Evolutionary conservation across 1,284 basidiomycete genomes (phyloP).

Genomic region (Pascua guehoae): DNA sequence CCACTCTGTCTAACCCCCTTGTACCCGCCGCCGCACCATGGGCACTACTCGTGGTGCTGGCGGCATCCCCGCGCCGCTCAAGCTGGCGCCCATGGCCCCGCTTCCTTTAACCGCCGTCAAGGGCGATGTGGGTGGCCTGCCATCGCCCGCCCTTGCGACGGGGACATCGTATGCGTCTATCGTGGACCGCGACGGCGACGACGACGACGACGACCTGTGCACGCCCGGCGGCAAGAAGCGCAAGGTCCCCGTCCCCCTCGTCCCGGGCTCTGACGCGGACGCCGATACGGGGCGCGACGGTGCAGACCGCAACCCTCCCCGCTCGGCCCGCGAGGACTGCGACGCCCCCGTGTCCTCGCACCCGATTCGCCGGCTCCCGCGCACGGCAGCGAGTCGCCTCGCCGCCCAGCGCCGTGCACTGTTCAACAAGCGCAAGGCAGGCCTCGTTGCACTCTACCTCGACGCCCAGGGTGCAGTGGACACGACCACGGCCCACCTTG

Average conservation of each 20-base stretch:
- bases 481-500: background rate
- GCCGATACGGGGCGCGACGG: conserved; percentile 17
- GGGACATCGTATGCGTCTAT: too few relatives aligned
- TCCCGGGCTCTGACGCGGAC: conserved; percentile 14
- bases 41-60: conserved; percentile 15
- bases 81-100: background rate
- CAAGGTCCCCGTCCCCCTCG: conserved; percentile 29
- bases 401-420: conserved; percentile 25
- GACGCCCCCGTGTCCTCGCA: background rate
- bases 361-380: conserved; percentile 10
- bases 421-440: conserved; percentile 36
- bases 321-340: conserved; percentile 16
- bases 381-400: conserved; percentile 10
- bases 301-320: conserved; percentile 18
- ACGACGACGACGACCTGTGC: conserved; percentile 27
- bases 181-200: conserved; percentile 11
- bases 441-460: conserved; percentile 36
- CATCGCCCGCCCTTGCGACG: background rate
- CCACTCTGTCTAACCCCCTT: background rate
- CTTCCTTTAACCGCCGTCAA: too few relatives aligned
- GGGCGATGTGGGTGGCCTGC: too few relatives aligned
- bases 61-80: conserved; percentile 6
- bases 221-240: conserved; percentile 38
- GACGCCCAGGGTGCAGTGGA: conserved; percentile 35
- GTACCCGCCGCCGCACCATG: conserved; percentile 15